phyloP scores from a whole-genome alignment of 805 yeast species.

The Candida patagonica region DNA sequence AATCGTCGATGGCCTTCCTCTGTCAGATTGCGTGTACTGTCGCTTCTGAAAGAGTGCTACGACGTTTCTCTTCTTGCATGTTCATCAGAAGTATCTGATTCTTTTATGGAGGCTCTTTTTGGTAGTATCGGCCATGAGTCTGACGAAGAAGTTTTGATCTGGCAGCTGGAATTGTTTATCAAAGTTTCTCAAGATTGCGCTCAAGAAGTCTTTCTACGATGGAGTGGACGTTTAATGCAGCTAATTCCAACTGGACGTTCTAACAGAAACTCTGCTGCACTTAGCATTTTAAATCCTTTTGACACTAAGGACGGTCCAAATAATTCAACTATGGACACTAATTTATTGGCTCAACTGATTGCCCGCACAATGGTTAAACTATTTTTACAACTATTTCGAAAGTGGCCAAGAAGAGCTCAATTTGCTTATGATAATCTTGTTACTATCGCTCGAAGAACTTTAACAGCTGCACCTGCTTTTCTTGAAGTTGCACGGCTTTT shows the following conservation, averaged over 20 bases:
- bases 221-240: slow-evolving; percentile 10
- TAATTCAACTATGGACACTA: not conserved
- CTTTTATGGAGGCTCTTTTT: slow-evolving; percentile 27
- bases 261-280: not conserved
- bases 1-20: slow-evolving; percentile 16
- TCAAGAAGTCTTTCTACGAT: slow-evolving; percentile 7
- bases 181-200: slow-evolving; percentile 18
- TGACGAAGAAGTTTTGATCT: slow-evolving; percentile 28
- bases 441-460: slow-evolving; percentile 14
- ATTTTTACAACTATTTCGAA: slow-evolving; percentile 31
- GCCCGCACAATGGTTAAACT: slow-evolving; percentile 19
- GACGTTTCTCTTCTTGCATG: slow-evolving; percentile 29
- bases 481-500: slow-evolving; percentile 44
- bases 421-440: slow-evolving; percentile 29
- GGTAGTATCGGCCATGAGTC: slow-evolving; percentile 24
- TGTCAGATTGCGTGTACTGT: slow-evolving; percentile 18
- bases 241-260: slow-evolving; percentile 3
- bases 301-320: too few relatives aligned
- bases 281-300: not conserved
- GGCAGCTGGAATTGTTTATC: slow-evolving; percentile 21
- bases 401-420: slow-evolving; percentile 30
- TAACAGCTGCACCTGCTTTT: slow-evolving; percentile 17
- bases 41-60: slow-evolving; percentile 31
- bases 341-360: slow-evolving; percentile 11
- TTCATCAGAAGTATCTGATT: slow-evolving; percentile 26